Evolutionary conservation across 2,329 filamentous ascomycete species (phyloP).

Genomic region (Fusarium keratoplasticum): DNA sequence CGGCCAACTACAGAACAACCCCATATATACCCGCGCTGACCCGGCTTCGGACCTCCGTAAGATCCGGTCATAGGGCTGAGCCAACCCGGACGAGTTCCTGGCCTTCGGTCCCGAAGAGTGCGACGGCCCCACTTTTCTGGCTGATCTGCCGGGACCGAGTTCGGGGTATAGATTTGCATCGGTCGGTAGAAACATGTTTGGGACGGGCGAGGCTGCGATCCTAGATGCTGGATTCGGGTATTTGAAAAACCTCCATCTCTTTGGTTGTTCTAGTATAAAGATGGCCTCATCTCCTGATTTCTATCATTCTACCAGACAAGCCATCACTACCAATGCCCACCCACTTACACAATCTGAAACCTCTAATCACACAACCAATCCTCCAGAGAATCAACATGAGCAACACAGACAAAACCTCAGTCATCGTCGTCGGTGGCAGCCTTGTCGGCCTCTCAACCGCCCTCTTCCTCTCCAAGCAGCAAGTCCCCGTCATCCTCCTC

Average conservation of each 20-base stretch:
- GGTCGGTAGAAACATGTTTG: not conserved
- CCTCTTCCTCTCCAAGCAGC: conserved; percentile 49
- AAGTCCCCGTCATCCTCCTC: conserved; percentile 50
- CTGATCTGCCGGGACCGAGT: not conserved
- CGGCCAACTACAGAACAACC: not conserved
- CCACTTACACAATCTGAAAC: not conserved
- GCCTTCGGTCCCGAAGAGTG: not conserved
- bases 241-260: not conserved
- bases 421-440: conserved; percentile 54
- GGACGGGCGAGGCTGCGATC: not conserved
- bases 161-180: not conserved
- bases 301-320: not conserved
- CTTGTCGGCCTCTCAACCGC: conserved; percentile 54
- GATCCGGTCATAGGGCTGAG: not conserved
- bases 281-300: not conserved
- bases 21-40: not conserved
- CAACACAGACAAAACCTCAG: conserved; percentile 20
- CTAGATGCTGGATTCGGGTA: not conserved
- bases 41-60: not conserved
- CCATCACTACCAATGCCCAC: not conserved
- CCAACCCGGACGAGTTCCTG: not conserved
- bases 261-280: not conserved
- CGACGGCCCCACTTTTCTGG: not conserved
- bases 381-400: not conserved
- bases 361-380: not conserved